Conservation (phyloP, 345 rosid genomes). For the Noccaea caerulescens region DNA sequence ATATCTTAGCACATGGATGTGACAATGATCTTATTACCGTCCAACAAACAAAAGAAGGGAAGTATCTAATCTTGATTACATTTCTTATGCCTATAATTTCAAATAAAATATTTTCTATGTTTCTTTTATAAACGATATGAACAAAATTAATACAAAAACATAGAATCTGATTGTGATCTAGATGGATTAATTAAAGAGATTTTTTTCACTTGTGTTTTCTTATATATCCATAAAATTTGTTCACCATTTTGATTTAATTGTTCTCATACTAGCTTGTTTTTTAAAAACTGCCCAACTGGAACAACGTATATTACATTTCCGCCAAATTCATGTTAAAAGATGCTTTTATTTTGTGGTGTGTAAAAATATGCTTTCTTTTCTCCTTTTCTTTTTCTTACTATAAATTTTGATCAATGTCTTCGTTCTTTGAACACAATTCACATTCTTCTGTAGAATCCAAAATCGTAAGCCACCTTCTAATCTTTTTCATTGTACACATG, state of each 20-base stretch:
- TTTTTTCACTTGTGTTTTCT: conserved; percentile 10
- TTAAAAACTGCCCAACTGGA: conserved; percentile 9
- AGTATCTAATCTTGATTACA: conserved; percentile 8
- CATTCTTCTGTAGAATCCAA: conserved; percentile 27
- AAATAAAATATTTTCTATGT: not conserved
- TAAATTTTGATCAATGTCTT: conserved; percentile 27
- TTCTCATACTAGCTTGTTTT: conserved; percentile 18
- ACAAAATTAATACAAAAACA: conserved; percentile 15
- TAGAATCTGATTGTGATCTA: conserved; percentile 29
- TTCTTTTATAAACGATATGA: conserved; percentile 16
- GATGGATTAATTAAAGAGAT: conserved; percentile 23
- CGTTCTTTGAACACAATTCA: conserved; percentile 33
- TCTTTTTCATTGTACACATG: not conserved
- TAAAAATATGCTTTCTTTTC: conserved; percentile 25
- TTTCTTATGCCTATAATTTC: not conserved
- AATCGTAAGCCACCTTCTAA: conserved; percentile 31
- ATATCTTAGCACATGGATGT: conserved; percentile 6
- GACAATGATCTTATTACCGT: not conserved
- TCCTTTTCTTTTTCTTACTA: conserved; percentile 1
- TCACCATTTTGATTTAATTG: not conserved
- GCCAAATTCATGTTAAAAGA: conserved; percentile 24
- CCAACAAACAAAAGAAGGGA: conserved; percentile 2
- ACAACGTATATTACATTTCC: not conserved
- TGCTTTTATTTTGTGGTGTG: conserved; percentile 23
- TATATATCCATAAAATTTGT: not conserved